Evolutionary conservation across 2,329 filamentous ascomycete species (phyloP).

Genomic region (Aulographum hederae): DNA sequence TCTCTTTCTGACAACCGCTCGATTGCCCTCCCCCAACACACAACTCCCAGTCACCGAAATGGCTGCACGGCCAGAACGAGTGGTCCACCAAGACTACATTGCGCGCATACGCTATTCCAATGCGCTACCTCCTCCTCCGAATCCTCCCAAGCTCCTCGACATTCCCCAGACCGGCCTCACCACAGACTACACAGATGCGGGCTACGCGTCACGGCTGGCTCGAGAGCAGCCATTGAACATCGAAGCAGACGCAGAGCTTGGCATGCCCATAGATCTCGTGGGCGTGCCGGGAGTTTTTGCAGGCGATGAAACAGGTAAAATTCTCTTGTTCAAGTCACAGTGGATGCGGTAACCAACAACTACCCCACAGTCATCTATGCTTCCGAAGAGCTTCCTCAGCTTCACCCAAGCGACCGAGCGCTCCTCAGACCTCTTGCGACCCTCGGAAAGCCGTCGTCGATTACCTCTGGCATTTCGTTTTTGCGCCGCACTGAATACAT

Average conservation of each 20-base stretch:
- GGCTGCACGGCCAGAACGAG: background rate
- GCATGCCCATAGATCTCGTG: constrained; percentile 91
- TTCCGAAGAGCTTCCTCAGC: constrained; percentile 40
- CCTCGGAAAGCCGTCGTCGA: constrained; percentile 65
- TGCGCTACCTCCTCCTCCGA: constrained; percentile 81
- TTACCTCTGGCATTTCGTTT: constrained; percentile 72
- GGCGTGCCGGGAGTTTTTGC: constrained; percentile 91
- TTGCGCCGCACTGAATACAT: constrained; percentile 94
- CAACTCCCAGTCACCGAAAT: too few species aligned
- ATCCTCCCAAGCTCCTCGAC: constrained; percentile 89
- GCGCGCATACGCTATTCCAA: constrained; percentile 91
- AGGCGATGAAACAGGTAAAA: constrained; percentile 76
- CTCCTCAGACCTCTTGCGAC: constrained; percentile 71
- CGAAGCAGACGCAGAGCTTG: constrained; percentile 90
- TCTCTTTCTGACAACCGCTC: too few species aligned
- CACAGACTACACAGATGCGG: constrained; percentile 75
- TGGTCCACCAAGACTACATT: constrained; percentile 79
- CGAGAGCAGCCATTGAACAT: constrained; percentile 90
- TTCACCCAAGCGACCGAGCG: constrained; percentile 70
- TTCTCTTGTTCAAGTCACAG: background rate
- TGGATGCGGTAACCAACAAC: background rate
- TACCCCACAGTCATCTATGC: background rate
- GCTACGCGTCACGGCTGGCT: constrained; percentile 75
- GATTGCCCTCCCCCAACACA: too few species aligned
- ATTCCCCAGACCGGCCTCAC: constrained; percentile 86